phyloP scores from a whole-genome alignment of 352 stramenopile genomes.

The Phytophthora pluvialis region DNA sequence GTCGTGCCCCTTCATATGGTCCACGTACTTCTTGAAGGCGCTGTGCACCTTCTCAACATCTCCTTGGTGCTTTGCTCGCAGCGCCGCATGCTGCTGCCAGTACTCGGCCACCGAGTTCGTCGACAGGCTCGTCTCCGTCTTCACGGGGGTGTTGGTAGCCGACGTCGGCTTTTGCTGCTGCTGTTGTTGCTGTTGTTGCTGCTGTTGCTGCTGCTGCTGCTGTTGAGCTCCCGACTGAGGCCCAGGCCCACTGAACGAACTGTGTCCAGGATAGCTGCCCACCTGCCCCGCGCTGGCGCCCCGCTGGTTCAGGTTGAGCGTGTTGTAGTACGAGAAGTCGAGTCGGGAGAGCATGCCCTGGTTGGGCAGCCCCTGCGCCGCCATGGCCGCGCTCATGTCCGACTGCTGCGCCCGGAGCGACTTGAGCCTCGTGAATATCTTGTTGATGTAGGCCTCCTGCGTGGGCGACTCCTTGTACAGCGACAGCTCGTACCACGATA shows the following conservation, averaged over 20 bases:
- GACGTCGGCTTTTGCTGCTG: constrained; percentile 23
- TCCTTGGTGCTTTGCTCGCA: constrained; percentile 81
- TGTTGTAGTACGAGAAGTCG: constrained; percentile 87
- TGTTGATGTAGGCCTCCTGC: constrained; percentile 89
- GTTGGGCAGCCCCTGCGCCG: constrained; percentile 68
- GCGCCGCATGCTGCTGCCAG: constrained; percentile 75
- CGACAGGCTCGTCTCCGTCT: constrained; percentile 30
- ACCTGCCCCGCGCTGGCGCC: constrained; percentile 31
- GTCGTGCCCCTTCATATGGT: constrained; percentile 89
- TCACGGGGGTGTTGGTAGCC: constrained; percentile 25
- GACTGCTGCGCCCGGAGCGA: constrained; percentile 74
- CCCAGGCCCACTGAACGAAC: constrained; percentile 36
- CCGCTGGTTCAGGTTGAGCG: constrained; percentile 58
- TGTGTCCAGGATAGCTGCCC: constrained; percentile 49
- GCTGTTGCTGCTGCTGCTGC: constrained; percentile 14
- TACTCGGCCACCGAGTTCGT: constrained; percentile 70
- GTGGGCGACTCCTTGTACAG: constrained; percentile 89
- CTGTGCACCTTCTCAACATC: constrained; percentile 88
- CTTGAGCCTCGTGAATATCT: constrained; percentile 89
- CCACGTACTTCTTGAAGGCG: constrained; percentile 89
- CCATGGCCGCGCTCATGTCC: constrained; percentile 75
- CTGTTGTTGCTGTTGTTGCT: constrained; percentile 31
- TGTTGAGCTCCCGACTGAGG: constrained; percentile 39
- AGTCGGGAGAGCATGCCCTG: constrained; percentile 76
- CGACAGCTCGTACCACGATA: constrained; percentile 86